Evolutionary conservation across 75 land plant genomes (phyloP), one percentile per base, ranked within the genome.

Genomic region (Cupressus sempervirens): DNA sequence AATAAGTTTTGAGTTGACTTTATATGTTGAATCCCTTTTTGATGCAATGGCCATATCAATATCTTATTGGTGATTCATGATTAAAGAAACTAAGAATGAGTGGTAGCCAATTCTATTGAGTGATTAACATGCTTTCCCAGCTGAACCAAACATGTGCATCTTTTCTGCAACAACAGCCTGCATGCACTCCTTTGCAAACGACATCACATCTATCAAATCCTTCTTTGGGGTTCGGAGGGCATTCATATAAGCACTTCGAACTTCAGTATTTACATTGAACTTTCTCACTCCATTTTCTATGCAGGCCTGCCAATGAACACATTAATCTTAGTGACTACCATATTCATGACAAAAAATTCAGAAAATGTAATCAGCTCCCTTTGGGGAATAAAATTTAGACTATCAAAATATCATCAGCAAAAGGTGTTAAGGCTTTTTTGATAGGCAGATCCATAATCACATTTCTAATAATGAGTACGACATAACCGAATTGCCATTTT

Each of bases 231-330:
- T 90, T 38, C 20, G 81, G 53, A 97, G 86, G 32, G 95, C 86
- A 26, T 93, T 90, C 92, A 96, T 84, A 84, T 97, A 97, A 16
- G 98, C 99, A 70, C 88, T 91, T 26, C 98, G 91, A 65, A 97
- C 95, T 87, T 97, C 99, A 9, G 99, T 97, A 84, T 97, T 97
- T 41, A 97, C 99, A 83, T 97, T 97, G 88, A 97, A 96, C 86
- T 97, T 97, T 52, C 91, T 90, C 29, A 97, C 95, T 12, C 99
- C 99, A 1, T 82, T 85, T 20, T 92, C 84, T 82, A 97, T 93
- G 85, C 99, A 97, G 83, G 86, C 92, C 98, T 97, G 91, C 38
- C 53, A 82, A 82, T 15, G 48, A 82, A 48, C 7, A 14, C 52
- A 48, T n/a, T 9, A 53, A 79, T 8, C 14, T 79, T 29, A 20